Conservation (phyloP, 1,284 basidiomycete genomes). For the Mycena sp. region DNA sequence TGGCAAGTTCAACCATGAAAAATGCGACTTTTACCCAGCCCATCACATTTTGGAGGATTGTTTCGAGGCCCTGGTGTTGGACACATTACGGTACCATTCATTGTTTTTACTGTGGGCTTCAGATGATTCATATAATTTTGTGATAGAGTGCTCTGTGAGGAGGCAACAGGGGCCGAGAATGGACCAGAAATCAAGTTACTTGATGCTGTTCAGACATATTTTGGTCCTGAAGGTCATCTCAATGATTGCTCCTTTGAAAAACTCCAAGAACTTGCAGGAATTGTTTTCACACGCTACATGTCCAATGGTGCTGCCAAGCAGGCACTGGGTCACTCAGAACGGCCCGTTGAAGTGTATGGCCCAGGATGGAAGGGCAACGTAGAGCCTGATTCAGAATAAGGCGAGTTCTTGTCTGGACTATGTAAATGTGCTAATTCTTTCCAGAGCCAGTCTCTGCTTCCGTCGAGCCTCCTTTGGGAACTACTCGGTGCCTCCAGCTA, state of each 20-base stretch:
- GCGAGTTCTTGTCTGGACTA: no score
- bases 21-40: conserved; percentile 31
- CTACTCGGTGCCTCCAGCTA: background rate
- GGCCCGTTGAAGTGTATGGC: background rate
- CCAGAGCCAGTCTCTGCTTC: no score
- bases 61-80: conserved; percentile 19
- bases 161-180: background rate
- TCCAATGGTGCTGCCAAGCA: background rate
- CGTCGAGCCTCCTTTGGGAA: no score
- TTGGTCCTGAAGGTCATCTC: background rate
- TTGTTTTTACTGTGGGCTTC: no score
- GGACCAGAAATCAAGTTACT: background rate
- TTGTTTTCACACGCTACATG: conserved; percentile 10
- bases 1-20: conserved; percentile 24
- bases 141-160: conserved; percentile 6
- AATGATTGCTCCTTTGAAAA: conserved; percentile 1
- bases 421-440: no score
- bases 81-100: conserved; percentile 11
- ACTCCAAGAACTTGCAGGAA: background rate
- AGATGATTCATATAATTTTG: background rate
- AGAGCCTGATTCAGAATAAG: no score
- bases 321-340: background rate
- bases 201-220: background rate
- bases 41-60: conserved; percentile 28
- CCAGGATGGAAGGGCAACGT: background rate